A percentile compares a stretch with the other conserved stretches of the same genome.
These are phyloP conservation scores for Bimuria novae-zelandiae DNA, from an alignment of 2,329 filamentous ascomycete species.

Conservation along the genomic window DNA sequence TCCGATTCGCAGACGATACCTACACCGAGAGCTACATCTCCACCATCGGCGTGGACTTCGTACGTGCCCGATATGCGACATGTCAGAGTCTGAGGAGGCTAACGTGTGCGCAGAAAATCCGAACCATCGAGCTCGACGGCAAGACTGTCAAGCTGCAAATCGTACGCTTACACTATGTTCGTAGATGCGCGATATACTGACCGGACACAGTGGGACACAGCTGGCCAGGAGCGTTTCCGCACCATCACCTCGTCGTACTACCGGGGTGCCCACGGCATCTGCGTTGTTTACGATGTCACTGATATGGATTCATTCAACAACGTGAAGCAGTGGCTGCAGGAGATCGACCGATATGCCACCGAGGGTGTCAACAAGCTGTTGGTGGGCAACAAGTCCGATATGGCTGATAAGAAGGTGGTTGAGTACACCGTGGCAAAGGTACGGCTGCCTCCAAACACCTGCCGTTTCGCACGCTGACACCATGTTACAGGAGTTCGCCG, in stretches of 20 bases:
- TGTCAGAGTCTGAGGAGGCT: constrained; percentile 24
- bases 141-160: constrained; percentile 99
- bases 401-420: constrained; percentile 99
- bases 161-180: constrained; percentile 45
- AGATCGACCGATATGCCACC: constrained; percentile 98
- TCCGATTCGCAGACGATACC: constrained; percentile 88
- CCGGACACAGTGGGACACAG: constrained; percentile 86
- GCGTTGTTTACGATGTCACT: constrained; percentile 99
- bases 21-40: constrained; percentile 99
- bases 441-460: constrained; percentile 37
- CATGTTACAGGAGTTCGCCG: constrained; percentile 82
- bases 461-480: constrained; percentile 19
- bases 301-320: constrained; percentile 99
- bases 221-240: constrained; percentile 98
- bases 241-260: constrained; percentile 99
- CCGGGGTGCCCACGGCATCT: constrained; percentile 97
- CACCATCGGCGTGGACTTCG: constrained; percentile 97
- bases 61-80: constrained; percentile 22
- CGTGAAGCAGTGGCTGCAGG: constrained; percentile 99
- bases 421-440: constrained; percentile 99
- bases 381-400: constrained; percentile 99
- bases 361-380: constrained; percentile 99
- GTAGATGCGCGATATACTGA: constrained; percentile 25
- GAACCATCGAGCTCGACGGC: constrained; percentile 98
- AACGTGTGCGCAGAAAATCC: constrained; percentile 79